Base-by-base conservation (phyloP, 1,284 basidiomycete genomes). In the Rhodotorula sp. region DNA sequence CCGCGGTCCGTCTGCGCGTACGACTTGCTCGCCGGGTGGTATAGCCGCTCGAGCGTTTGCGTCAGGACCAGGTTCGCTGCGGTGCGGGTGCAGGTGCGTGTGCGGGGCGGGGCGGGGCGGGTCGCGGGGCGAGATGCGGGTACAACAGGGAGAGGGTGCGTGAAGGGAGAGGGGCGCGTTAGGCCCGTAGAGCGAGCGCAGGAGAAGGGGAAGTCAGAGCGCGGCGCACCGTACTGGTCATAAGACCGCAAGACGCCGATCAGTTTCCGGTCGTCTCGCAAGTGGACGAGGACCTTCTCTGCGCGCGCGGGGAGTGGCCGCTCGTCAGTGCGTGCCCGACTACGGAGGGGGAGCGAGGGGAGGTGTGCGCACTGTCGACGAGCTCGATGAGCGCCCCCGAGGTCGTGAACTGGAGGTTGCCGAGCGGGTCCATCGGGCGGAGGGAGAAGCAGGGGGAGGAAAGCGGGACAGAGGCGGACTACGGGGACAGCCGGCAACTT, bases 221-320 rank as follows among this genome's bases (percentile, higher is more conserved):
- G 25, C 17, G 12, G 22, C 91, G 78, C 82, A 98, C 96, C 96
- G 80, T 98, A 99, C 81, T 99, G 97, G 85, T 99, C 97, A 82
- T 99, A 99, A 34, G 94, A 97, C 67, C 97, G 86, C 77, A 99
- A 84, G 46, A 99, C 94, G 46, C 97, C 97, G 78, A 97, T 91
- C 56, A 98, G 86, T 83, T 98, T 99, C 79, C 94, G 86, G 64
- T 97, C 97, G 82, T 99, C 97, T 81, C 97, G 87, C 71, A 99
- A 85, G 77, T 98, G 88, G 65, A 98, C 95, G 67, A 99, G 87
- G 88, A 99, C 96, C 88, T 98, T 99, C 85, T 97, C 94, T 98
- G 83, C 71, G 27, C 13, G 19, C 13, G 36, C 6, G 0, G 12
- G 17, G n/a, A 4, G 39, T 29, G 5, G 19, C 3, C 54, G 54